phyloP scores from a whole-genome alignment of 2,329 filamentous ascomycete genomes.

The Calonectria crousiana region DNA sequence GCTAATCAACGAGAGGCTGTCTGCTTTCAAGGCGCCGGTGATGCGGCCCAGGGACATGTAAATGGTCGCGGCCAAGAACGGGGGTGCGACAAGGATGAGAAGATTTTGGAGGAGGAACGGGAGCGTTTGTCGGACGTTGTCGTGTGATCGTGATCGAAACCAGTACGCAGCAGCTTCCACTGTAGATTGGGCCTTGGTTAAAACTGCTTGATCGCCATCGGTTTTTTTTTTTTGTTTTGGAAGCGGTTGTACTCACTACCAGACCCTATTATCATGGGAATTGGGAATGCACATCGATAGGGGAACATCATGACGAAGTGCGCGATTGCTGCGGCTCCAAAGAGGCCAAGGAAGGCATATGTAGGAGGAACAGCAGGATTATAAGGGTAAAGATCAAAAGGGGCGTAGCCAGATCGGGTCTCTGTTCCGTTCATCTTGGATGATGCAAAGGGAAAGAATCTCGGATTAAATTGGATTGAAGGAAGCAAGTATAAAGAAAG shows the following conservation, averaged over 20 bases:
- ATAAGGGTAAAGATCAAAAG: slow-evolving; percentile 57
- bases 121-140: slow-evolving; percentile 47
- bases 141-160: slow-evolving; percentile 58
- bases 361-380: slow-evolving; percentile 51
- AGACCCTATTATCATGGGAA: slow-evolving; percentile 63
- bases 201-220: background rate
- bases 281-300: slow-evolving; percentile 61
- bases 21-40: slow-evolving; percentile 48
- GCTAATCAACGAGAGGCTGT: slow-evolving; percentile 52
- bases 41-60: slow-evolving; percentile 56
- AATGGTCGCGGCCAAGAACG: slow-evolving; percentile 55
- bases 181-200: slow-evolving; percentile 3
- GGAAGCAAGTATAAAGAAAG: background rate
- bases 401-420: slow-evolving; percentile 31
- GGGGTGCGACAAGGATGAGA: slow-evolving; percentile 53
- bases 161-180: slow-evolving; percentile 59
- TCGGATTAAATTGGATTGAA: background rate
- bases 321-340: slow-evolving; percentile 54
- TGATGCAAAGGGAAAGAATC: background rate
- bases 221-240: too few species aligned
- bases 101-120: slow-evolving; percentile 54
- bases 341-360: slow-evolving; percentile 35
- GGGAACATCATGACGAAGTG: slow-evolving; percentile 54
- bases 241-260: slow-evolving; percentile 51
- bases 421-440: slow-evolving; percentile 21